phyloP scores from a whole-genome alignment of 148 eudicot genomes.

The Amaranthus palmeri region DNA sequence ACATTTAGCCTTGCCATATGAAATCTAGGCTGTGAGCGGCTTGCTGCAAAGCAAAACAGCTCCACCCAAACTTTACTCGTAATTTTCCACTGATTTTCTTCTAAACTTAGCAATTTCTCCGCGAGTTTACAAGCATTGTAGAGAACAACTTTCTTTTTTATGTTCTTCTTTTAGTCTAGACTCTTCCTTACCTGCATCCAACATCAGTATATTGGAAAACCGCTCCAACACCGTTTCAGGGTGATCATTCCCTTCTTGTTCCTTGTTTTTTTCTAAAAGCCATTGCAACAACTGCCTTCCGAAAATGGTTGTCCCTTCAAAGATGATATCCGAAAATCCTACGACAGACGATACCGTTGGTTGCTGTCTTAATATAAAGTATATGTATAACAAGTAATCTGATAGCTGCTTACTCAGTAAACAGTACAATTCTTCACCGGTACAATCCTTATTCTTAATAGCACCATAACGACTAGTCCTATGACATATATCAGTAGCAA shows the following conservation, averaged over 20 bases:
- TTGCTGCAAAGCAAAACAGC: slow-evolving; percentile 27
- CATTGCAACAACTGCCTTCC: not conserved
- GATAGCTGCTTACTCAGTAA: slow-evolving; percentile 18
- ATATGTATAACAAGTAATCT: slow-evolving; percentile 30
- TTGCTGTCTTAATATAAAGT: slow-evolving; percentile 23
- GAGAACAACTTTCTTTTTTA: slow-evolving; percentile 14
- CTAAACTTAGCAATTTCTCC: slow-evolving; percentile 10
- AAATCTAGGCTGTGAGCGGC: not conserved
- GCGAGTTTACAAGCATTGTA: slow-evolving; percentile 28
- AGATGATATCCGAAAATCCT: slow-evolving; percentile 23
- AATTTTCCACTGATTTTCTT: slow-evolving; percentile 19
- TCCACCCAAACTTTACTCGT: slow-evolving; percentile 37
- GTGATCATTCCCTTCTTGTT: fast-evolving
- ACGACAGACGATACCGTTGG: slow-evolving; percentile 21
- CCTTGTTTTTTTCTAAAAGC: too few species aligned
- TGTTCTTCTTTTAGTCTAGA: not conserved
- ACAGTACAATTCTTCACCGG: too few species aligned
- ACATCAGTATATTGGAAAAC: not conserved
- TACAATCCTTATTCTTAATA: not conserved
- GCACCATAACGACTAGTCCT: not conserved
- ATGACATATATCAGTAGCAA: slow-evolving; percentile 33
- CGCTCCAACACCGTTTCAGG: not conserved
- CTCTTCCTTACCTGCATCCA: too few species aligned
- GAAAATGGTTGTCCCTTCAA: slow-evolving; percentile 15
- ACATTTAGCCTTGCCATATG: too few species aligned